A percentile compares a stretch with the other conserved stretches of the same genome.
Conservation (phyloP, 2,329 filamentous ascomycete species). For the Aspergillus sp. region DNA sequence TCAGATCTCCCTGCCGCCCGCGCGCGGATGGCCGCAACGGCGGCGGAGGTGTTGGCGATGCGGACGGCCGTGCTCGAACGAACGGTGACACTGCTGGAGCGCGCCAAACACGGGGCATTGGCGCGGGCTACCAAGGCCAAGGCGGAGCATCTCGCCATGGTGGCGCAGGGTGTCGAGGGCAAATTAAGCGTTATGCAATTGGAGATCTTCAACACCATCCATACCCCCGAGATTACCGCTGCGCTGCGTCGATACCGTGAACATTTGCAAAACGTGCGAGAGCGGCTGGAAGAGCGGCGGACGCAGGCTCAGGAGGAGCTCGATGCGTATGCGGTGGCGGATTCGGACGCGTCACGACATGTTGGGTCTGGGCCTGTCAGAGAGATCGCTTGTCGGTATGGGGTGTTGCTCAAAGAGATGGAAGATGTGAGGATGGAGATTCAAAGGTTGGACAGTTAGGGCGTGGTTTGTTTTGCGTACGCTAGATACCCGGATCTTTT, state of each 20-base stretch:
- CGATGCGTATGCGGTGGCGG: slow-evolving; percentile 32
- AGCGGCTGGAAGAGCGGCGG: slow-evolving; percentile 29
- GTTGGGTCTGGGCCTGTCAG: slow-evolving; percentile 26
- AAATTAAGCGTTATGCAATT: slow-evolving; percentile 37
- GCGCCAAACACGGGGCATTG: slow-evolving; percentile 37
- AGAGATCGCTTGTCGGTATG: slow-evolving; percentile 39
- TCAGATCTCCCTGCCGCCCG: slow-evolving; percentile 31
- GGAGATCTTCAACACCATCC: slow-evolving; percentile 34
- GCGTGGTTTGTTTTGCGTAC: background rate
- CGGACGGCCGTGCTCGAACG: slow-evolving; percentile 35
- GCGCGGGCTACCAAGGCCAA: slow-evolving; percentile 35
- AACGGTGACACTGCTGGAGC: slow-evolving; percentile 38
- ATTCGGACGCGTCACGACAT: slow-evolving; percentile 11
- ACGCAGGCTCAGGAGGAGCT: slow-evolving; percentile 30
- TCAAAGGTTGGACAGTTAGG: slow-evolving; percentile 20
- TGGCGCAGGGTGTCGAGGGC: slow-evolving; percentile 36
- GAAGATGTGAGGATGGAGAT: slow-evolving; percentile 28
- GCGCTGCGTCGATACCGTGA: slow-evolving; percentile 32
- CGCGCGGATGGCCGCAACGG: slow-evolving; percentile 32
- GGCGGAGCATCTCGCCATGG: slow-evolving; percentile 38
- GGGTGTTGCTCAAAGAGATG: slow-evolving; percentile 34
- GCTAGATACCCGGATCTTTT: slow-evolving; percentile 8
- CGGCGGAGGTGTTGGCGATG: slow-evolving; percentile 31
- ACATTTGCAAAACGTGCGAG: slow-evolving; percentile 29
- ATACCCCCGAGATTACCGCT: slow-evolving; percentile 35